Conservation (phyloP, 208 protist species). For the Crithidia fasciculata region DNA sequence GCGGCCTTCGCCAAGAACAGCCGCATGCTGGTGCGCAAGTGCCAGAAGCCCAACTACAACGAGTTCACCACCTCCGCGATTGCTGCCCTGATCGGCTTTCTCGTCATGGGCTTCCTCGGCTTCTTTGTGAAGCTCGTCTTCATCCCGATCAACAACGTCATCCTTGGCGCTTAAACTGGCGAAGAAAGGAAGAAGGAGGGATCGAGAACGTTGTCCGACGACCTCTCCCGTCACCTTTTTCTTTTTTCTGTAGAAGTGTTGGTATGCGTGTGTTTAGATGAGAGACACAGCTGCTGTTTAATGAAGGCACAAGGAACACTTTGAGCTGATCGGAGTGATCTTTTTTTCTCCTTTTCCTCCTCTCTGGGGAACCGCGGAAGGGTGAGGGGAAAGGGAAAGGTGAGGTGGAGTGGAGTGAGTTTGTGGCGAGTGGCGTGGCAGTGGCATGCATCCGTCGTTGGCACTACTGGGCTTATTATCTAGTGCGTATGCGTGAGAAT, state of each 20-base stretch:
- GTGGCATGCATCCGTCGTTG: neutral
- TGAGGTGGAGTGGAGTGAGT: too few relatives aligned
- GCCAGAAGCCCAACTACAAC: constrained; percentile 93
- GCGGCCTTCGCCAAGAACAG: constrained; percentile 87
- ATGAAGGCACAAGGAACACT: too few relatives aligned
- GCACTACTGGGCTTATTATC: constrained; percentile 8
- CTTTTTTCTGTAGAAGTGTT: neutral
- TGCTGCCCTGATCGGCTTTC: constrained; percentile 91
- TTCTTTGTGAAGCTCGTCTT: constrained; percentile 97
- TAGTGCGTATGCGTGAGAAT: neutral
- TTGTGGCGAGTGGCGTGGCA: neutral
- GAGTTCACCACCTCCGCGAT: constrained; percentile 91
- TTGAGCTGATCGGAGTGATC: too few relatives aligned
- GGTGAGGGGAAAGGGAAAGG: too few relatives aligned
- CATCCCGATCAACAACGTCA: constrained; percentile 97
- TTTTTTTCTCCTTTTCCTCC: too few relatives aligned
- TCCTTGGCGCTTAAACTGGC: constrained; percentile 68
- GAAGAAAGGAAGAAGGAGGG: neutral
- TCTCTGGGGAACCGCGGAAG: too few relatives aligned
- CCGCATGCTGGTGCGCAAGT: constrained; percentile 90
- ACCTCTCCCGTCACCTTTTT: neutral
- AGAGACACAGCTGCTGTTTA: too few relatives aligned
- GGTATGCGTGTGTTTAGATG: too few relatives aligned
- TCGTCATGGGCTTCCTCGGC: constrained; percentile 95
- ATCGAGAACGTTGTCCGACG: neutral